Conservation (phyloP, 1,284 basidiomycete genomes). For the Acaromyces ingoldii region DNA sequence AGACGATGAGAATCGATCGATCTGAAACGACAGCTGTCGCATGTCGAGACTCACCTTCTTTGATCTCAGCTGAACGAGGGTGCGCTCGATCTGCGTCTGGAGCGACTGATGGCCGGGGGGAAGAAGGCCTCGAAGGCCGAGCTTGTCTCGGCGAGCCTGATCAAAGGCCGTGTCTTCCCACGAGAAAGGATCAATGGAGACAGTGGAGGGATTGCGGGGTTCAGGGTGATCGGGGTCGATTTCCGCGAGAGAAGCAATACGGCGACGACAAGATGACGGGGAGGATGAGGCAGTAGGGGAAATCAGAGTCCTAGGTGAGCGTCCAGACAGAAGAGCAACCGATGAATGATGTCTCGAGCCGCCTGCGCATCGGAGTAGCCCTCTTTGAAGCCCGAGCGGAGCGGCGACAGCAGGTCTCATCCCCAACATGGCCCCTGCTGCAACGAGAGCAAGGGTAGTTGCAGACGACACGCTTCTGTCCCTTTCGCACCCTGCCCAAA, state of each 20-base stretch:
- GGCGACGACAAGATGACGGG: not conserved
- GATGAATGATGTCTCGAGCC: not conserved
- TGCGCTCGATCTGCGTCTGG: slow-evolving; percentile 62
- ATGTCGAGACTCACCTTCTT: slow-evolving; percentile 60
- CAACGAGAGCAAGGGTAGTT: too few relatives aligned
- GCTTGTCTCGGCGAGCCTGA: slow-evolving; percentile 61
- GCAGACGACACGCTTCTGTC: too few relatives aligned
- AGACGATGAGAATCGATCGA: not conserved
- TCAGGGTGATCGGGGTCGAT: not conserved
- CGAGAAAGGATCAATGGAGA: slow-evolving; percentile 3
- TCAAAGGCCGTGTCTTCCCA: slow-evolving; percentile 62
- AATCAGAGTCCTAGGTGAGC: not conserved
- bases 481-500: too few relatives aligned
- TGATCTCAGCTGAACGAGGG: slow-evolving; percentile 65
- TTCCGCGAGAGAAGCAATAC: not conserved
- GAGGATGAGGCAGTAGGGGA: not conserved
- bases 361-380: not conserved
- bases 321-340: not conserved
- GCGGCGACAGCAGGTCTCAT: too few relatives aligned
- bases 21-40: not conserved
- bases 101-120: slow-evolving; percentile 59
- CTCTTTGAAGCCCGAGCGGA: too few relatives aligned
- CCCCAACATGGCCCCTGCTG: too few relatives aligned
- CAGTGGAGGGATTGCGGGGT: not conserved
- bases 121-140: slow-evolving; percentile 66